Base-by-base conservation (phyloP, 345 rosid genomes). In the Rhodomyrtus tomentosa region DNA sequence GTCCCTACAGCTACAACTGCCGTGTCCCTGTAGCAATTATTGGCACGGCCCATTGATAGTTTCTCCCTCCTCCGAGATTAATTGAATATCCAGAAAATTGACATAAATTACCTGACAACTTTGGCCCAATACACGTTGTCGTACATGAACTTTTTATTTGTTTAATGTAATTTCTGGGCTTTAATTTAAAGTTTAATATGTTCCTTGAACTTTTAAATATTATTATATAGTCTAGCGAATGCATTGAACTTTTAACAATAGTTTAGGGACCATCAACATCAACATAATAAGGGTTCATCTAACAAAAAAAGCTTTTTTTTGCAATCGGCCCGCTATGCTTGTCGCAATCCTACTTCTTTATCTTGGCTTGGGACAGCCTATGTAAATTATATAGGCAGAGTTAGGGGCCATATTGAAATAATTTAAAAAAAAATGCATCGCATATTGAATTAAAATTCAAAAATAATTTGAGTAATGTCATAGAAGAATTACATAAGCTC, bases 261-360 rank as follows among this genome's bases (percentile, higher is more conserved):
- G 2, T 58, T 1, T 1, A 58, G 12, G 5, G 16, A 1, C 1
- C 14, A 40, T 40, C n/a, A n/a, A n/a, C n/a, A n/a, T n/a, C n/a
- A n/a, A n/a, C n/a, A n/a, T n/a, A n/a, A n/a, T n/a, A n/a, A n/a
- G n/a, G n/a, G n/a, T n/a, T n/a, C n/a, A n/a, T n/a, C n/a, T n/a
- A n/a, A n/a, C n/a, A n/a, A n/a, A n/a, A n/a, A n/a, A n/a, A n/a
- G n/a, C n/a, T n/a, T n/a, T n/a, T n/a, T n/a, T n/a, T n/a, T n/a
- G n/a, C n/a, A n/a, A n/a, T n/a, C n/a, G n/a, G n/a, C n/a, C n/a
- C n/a, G n/a, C n/a, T n/a, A n/a, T n/a, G n/a, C n/a, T n/a, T n/a
- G n/a, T n/a, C n/a, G n/a, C n/a, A n/a, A n/a, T n/a, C n/a, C n/a
- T n/a, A n/a, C n/a, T n/a, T n/a, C n/a, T n/a, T n/a, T n/a, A n/a